Base-by-base conservation (phyloP, 2,329 filamentous ascomycete genomes). In the Hirsutella minnesotensis region DNA sequence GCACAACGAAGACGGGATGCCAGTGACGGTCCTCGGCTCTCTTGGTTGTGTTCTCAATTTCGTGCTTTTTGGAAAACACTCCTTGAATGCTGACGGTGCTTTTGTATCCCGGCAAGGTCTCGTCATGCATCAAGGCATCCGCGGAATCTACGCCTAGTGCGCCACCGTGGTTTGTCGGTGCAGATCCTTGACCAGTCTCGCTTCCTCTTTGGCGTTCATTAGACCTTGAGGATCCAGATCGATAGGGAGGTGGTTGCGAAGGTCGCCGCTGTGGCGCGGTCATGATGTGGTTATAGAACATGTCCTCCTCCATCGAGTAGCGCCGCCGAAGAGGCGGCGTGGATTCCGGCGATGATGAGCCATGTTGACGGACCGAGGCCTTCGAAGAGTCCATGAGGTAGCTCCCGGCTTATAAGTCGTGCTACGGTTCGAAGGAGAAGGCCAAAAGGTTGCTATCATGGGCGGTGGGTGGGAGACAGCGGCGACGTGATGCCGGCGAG, bases 1-100 rank as follows among this genome's bases (percentile, higher is more conserved):
- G 67, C 7, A 76, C 67, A 16, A 79, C 76, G 46, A 77, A 81
- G 19, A 76, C 71, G 43, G 75, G 68, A 49, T 70, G 67, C 81
- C 81, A 86, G 49, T 76, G 74, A 36, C 79, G 71, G 52, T 79
- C 71, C 47, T 73, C 66, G 36, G 79, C 73, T 38, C 75, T 65
- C 54, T 80, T 76, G 49, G 76, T 79, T 5, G 79, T 75, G 45
- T 79, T 72, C 47, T 77, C 71, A 44, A 84, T 70, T 58, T 86
- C 81, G 63, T 78, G 73, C 62, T 83, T 83, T 55, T 72, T 72
- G 50, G 69, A 63, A 53, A 81, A 79, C 5, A 79, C 64, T 21
- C 68, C 73, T 54, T 78, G 71, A 39, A 76, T 59, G 43, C 66
- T 63, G 43, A 81, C 68, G 53, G 67, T 70, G 51, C 68, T 76